Evolutionary conservation across 768 basidiomycete species (phyloP).

Genomic region (Mycena olivaceomarginata): DNA sequence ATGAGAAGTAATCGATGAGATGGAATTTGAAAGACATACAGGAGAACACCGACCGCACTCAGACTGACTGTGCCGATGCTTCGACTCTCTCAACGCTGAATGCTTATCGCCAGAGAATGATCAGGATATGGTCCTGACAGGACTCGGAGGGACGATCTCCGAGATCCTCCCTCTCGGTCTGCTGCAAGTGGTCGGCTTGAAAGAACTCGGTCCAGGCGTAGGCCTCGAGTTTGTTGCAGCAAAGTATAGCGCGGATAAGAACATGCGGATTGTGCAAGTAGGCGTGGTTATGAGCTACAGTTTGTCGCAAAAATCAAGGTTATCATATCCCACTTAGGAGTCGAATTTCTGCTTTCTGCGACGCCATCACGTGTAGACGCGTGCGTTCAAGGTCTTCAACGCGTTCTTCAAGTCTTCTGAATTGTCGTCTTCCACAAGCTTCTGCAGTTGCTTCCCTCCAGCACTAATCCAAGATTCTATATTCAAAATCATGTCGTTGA

Average conservation of each 20-base stretch:
- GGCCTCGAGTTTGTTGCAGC: constrained; percentile 10
- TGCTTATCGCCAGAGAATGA: too few species aligned
- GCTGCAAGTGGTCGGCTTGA: background rate
- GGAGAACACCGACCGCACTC: background rate
- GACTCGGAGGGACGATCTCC: too few species aligned
- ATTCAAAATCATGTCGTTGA: too few species aligned
- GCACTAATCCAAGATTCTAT: too few species aligned
- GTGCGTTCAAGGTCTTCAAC: background rate
- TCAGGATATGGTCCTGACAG: background rate
- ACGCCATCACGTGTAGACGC: constrained; percentile 11
- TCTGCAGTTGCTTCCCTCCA: too few species aligned
- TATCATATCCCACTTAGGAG: constrained; percentile 23
- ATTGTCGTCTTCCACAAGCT: background rate
- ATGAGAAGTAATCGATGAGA: constrained; percentile 2
- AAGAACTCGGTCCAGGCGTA: background rate
- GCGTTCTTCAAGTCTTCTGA: background rate
- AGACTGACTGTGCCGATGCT: background rate
- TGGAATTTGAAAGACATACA: background rate
- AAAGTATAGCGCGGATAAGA: constrained; percentile 1
- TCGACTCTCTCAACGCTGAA: background rate
- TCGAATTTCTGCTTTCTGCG: background rate
- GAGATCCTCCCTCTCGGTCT: too few species aligned
- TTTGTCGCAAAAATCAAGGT: constrained; percentile 16
- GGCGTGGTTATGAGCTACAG: constrained; percentile 15
- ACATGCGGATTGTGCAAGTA: constrained; percentile 26